These are phyloP conservation scores for Pythium biforme DNA, from an alignment of 352 stramenopile genomes.

Conservation along the genomic window DNA sequence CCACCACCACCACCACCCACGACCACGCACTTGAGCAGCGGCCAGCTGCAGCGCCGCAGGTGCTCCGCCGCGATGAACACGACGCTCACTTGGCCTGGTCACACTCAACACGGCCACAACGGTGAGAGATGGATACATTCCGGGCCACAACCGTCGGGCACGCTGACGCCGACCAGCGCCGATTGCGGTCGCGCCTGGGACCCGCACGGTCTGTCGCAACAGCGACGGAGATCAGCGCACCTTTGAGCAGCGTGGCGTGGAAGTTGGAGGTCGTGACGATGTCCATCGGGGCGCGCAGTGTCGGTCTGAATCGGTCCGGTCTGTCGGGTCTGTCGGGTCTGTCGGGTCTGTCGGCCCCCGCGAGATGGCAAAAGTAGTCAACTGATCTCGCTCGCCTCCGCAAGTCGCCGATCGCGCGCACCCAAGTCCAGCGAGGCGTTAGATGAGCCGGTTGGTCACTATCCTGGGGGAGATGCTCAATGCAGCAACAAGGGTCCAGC, in stretches of 20 bases:
- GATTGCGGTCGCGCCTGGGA: too few relatives aligned
- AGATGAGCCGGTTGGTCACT: background rate
- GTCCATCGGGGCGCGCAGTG: slow-evolving; percentile 49
- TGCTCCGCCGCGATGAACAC: slow-evolving; percentile 74
- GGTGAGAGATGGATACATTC: slow-evolving; percentile 18
- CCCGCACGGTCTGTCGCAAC: too few relatives aligned
- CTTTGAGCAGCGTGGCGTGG: slow-evolving; percentile 80
- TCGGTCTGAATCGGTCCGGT: too few relatives aligned
- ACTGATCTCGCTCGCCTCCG: background rate
- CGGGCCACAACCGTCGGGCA: too few relatives aligned
- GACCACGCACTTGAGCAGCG: slow-evolving; percentile 69
- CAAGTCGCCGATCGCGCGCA: background rate
- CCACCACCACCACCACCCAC: too few relatives aligned
- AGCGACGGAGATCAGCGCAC: slow-evolving; percentile 28
- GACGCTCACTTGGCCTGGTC: slow-evolving; percentile 69
- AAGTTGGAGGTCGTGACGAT: slow-evolving; percentile 90
- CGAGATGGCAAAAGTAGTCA: background rate
- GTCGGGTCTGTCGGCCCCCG: too few relatives aligned
- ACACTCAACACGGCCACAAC: too few relatives aligned
- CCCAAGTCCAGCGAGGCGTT: too few relatives aligned
- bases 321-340: too few relatives aligned
- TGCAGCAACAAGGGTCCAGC: too few relatives aligned
- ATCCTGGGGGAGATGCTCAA: background rate
- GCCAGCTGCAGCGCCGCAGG: slow-evolving; percentile 73
- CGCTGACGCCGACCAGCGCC: too few relatives aligned